These are phyloP conservation scores for Thermochaetoides thermophila DNA, from an alignment of 495 filamentous ascomycete species.

Conservation along the genomic window DNA sequence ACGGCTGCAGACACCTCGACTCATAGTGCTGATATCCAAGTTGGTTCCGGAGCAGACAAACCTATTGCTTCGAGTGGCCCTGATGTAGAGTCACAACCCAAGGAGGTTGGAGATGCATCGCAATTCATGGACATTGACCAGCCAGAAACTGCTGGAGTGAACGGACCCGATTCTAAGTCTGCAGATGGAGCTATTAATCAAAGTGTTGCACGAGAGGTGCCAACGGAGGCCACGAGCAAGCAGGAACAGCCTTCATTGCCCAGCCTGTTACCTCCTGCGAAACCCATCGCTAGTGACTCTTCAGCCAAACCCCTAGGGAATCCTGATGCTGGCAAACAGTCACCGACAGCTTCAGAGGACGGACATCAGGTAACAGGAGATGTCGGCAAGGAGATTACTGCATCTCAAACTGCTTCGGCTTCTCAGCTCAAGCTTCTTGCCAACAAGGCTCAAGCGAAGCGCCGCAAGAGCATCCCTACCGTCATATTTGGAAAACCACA, in stretches of 20 bases:
- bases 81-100: neutral
- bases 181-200: no score
- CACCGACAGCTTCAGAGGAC: neutral
- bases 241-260: no score
- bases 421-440: constrained; percentile 35
- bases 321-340: neutral
- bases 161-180: no score
- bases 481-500: constrained; percentile 63
- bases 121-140: constrained; percentile 10
- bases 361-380: neutral
- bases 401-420: constrained; percentile 20
- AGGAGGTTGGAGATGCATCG: neutral
- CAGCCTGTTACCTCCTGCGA: no score
- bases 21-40: no score
- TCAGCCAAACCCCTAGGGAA: no score
- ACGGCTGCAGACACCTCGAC: no score
- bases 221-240: no score
- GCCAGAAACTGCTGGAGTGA: neutral
- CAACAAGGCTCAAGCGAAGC: constrained; percentile 44
- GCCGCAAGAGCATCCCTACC: constrained; percentile 53
- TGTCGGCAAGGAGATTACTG: neutral
- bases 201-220: no score
- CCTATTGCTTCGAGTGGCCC: neutral
- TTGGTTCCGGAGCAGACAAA: no score
- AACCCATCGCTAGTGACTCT: no score